A percentile compares a stretch with the other conserved stretches of the same genome.
Conservation (phyloP, 441 rosid species). For the Populus hybrid region DNA sequence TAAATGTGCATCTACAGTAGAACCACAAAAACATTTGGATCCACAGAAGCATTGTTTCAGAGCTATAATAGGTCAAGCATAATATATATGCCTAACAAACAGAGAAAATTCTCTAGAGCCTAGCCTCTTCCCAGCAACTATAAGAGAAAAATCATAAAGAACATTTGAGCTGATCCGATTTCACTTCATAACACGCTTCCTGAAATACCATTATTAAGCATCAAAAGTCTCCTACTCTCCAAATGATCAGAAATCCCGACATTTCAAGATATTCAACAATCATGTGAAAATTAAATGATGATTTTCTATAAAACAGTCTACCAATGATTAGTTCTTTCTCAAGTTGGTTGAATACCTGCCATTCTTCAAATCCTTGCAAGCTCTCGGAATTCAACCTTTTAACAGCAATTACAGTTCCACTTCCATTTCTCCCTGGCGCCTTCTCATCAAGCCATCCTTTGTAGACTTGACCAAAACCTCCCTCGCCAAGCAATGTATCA, state of each 20-base stretch:
- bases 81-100: neutral
- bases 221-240: neutral
- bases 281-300: neutral
- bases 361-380: slow-evolving; percentile 80
- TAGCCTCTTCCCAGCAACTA: neutral
- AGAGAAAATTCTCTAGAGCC: neutral
- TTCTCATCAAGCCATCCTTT: slow-evolving; percentile 94
- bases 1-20: neutral
- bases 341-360: slow-evolving; percentile 62
- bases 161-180: neutral
- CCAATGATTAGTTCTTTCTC: neutral
- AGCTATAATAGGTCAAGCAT: neutral
- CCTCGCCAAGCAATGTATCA: slow-evolving; percentile 83
- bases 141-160: neutral
- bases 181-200: neutral
- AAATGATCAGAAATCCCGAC: neutral
- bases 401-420: slow-evolving; percentile 68
- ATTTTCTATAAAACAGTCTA: neutral
- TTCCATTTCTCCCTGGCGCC: slow-evolving; percentile 45
- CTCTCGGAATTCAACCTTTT: slow-evolving; percentile 87
- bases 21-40: neutral
- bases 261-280: neutral
- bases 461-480: slow-evolving; percentile 94
- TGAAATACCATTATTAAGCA: neutral
- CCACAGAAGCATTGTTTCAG: neutral